Evolutionary conservation across 2,329 filamentous ascomycete genomes (phyloP).

Genomic region (Cladophialophora bantiana): DNA sequence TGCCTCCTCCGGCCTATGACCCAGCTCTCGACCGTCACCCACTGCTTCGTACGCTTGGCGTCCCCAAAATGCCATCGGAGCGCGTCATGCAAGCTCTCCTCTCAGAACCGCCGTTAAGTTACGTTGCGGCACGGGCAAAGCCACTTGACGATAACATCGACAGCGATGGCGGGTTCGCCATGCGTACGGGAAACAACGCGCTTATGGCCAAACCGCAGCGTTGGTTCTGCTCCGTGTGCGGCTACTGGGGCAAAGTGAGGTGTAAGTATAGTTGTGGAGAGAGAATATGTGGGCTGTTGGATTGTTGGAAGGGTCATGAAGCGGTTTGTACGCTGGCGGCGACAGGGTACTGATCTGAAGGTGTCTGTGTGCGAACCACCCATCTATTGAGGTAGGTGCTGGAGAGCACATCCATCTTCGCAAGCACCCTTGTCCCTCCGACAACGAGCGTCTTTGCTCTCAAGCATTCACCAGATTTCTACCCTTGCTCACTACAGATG

Average conservation of each 20-base stretch:
- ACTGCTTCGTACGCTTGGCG: constrained; percentile 45
- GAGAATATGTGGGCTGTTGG: constrained; percentile 54
- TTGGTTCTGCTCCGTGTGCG: constrained; percentile 57
- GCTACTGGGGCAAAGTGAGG: constrained; percentile 59
- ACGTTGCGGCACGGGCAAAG: constrained; percentile 54
- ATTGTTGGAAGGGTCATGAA: constrained; percentile 57
- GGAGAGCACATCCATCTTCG: not conserved
- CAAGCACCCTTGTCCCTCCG: too few species aligned
- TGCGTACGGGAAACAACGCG: constrained; percentile 16
- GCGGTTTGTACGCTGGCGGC: constrained; percentile 40
- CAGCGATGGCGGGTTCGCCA: constrained; percentile 21
- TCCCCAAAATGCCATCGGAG: constrained; percentile 55
- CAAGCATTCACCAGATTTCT: not conserved
- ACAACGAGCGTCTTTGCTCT: not conserved
- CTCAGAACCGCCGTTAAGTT: constrained; percentile 55
- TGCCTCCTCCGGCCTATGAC: constrained; percentile 42
- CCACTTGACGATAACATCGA: constrained; percentile 38
- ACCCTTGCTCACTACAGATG: not conserved
- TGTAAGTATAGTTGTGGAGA: constrained; percentile 55
- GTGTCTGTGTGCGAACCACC: not conserved
- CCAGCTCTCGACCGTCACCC: constrained; percentile 36
- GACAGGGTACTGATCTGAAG: constrained; percentile 23
- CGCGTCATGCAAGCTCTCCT: constrained; percentile 55
- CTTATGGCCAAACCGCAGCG: constrained; percentile 46
- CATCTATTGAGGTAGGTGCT: not conserved